phyloP scores from a whole-genome alignment of 345 rosid genomes.

The Pugionium cornutum region DNA sequence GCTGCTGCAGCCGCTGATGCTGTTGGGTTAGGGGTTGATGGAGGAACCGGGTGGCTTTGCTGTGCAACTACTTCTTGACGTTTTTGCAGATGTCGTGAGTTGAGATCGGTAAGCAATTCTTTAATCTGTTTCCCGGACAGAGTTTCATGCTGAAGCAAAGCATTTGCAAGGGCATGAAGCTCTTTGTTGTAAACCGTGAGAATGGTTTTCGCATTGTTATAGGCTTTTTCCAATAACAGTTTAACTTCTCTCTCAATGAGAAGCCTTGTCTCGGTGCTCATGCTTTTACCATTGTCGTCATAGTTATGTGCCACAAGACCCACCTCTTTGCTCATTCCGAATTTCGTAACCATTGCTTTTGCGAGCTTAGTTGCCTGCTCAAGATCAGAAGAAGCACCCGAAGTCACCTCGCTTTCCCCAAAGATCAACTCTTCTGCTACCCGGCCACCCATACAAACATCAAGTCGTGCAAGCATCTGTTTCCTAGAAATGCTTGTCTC shows the following conservation, averaged over 20 bases:
- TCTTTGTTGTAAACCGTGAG: slow-evolving; percentile 74
- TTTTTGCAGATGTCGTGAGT: slow-evolving; percentile 58
- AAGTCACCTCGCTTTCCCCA: slow-evolving; percentile 84
- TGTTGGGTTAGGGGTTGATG: slow-evolving; percentile 71
- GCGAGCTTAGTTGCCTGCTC: slow-evolving; percentile 82
- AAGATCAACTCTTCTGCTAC: slow-evolving; percentile 96
- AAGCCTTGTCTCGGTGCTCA: slow-evolving; percentile 96
- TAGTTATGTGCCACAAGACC: slow-evolving; percentile 78
- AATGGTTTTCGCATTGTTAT: slow-evolving; percentile 78
- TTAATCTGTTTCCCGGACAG: slow-evolving; percentile 79
- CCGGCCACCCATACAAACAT: slow-evolving; percentile 93
- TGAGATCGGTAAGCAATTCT: slow-evolving; percentile 61
- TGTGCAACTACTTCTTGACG: slow-evolving; percentile 54
- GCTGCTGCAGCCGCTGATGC: slow-evolving; percentile 73
- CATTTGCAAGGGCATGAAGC: slow-evolving; percentile 79
- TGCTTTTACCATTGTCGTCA: slow-evolving; percentile 81
- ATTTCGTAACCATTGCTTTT: slow-evolving; percentile 82
- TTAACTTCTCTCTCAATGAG: slow-evolving; percentile 87
- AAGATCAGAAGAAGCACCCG: slow-evolving; percentile 86
- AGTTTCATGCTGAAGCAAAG: slow-evolving; percentile 78
- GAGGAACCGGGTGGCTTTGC: slow-evolving; percentile 66
- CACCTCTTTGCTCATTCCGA: slow-evolving; percentile 90
- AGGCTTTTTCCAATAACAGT: slow-evolving; percentile 67
- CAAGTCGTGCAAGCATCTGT: slow-evolving; percentile 95
- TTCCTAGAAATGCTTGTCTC: slow-evolving; percentile 66